These are phyloP conservation scores for Styphnolobium japonicum DNA, from an alignment of 306 rosid genomes.

Conservation along the genomic window DNA sequence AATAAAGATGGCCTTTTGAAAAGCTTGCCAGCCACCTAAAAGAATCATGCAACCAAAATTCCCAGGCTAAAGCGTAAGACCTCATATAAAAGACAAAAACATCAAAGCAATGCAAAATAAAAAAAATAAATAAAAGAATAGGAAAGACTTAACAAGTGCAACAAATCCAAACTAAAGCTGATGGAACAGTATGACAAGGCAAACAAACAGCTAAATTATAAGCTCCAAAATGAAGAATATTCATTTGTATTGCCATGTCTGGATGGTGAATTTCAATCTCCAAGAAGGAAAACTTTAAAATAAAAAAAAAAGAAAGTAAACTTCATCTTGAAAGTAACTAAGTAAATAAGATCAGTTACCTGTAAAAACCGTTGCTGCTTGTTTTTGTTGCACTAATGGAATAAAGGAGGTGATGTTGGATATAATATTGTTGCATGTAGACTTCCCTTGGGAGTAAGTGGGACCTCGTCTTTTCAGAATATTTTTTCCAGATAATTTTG, in stretches of 20 bases:
- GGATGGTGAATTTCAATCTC: background rate
- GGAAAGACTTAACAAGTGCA: background rate
- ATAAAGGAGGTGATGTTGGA: conserved; percentile 79
- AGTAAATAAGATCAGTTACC: conserved; percentile 40
- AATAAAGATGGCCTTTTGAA: background rate
- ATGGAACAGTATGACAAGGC: background rate
- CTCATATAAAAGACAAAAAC: background rate
- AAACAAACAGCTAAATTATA: background rate
- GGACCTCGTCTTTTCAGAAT: conserved; percentile 46
- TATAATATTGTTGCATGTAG: conserved; percentile 60
- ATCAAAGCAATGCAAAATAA: background rate
- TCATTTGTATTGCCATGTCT: background rate
- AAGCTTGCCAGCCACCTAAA: background rate
- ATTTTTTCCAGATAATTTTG: conserved; percentile 59
- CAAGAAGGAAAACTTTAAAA: background rate
- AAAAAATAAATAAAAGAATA: background rate
- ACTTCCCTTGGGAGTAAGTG: conserved; percentile 41
- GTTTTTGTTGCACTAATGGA: conserved; percentile 93
- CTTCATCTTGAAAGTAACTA: background rate
- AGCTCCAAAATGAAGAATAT: background rate
- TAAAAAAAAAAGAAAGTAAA: conserved; percentile 1
- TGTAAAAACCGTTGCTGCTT: conserved; percentile 67
- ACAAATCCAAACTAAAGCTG: background rate
- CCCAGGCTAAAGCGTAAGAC: background rate
- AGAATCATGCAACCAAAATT: background rate